Conservation (phyloP, 2,329 filamentous ascomycete genomes). For the Talaromyces islandicus region DNA sequence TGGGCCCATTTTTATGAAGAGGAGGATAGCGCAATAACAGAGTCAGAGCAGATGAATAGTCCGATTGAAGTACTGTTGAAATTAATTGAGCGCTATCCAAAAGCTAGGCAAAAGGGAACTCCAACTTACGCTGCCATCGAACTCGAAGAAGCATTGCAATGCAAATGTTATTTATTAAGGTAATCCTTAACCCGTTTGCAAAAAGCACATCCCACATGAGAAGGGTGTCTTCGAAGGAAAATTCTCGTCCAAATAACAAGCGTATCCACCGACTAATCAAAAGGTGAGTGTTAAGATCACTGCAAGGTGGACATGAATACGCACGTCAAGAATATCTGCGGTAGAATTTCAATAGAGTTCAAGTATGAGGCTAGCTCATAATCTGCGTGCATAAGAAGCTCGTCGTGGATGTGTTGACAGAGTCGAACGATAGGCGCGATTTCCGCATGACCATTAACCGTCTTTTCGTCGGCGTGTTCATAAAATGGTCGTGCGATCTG, state of each 20-base stretch:
- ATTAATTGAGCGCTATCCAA: background rate
- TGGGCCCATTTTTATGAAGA: slow-evolving; percentile 59
- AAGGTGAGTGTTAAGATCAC: background rate
- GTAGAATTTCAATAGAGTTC: slow-evolving; percentile 78
- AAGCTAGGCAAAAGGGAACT: slow-evolving; percentile 10
- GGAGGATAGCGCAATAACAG: slow-evolving; percentile 77
- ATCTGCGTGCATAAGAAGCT: slow-evolving; percentile 70
- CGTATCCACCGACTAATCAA: slow-evolving; percentile 76
- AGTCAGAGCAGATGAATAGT: slow-evolving; percentile 80
- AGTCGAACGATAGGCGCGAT: slow-evolving; percentile 73
- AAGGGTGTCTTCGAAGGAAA: slow-evolving; percentile 78
- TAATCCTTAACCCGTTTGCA: slow-evolving; percentile 71
- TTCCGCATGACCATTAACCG: slow-evolving; percentile 39
- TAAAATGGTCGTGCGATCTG: slow-evolving; percentile 81
- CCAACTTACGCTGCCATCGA: slow-evolving; percentile 70
- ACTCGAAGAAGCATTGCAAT: slow-evolving; percentile 90
- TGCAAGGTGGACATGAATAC: slow-evolving; percentile 19
- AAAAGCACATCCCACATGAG: slow-evolving; percentile 88
- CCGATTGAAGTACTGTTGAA: slow-evolving; percentile 68
- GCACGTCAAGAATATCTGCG: slow-evolving; percentile 92
- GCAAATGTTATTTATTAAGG: slow-evolving; percentile 84
- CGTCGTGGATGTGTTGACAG: slow-evolving; percentile 81
- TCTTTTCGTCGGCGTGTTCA: slow-evolving; percentile 54
- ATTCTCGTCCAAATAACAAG: slow-evolving; percentile 87
- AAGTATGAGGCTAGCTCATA: slow-evolving; percentile 78